These are phyloP conservation scores for Plasmodium falciparum DNA, from an alignment of 169 alveolate genomes.

Conservation along the genomic window DNA sequence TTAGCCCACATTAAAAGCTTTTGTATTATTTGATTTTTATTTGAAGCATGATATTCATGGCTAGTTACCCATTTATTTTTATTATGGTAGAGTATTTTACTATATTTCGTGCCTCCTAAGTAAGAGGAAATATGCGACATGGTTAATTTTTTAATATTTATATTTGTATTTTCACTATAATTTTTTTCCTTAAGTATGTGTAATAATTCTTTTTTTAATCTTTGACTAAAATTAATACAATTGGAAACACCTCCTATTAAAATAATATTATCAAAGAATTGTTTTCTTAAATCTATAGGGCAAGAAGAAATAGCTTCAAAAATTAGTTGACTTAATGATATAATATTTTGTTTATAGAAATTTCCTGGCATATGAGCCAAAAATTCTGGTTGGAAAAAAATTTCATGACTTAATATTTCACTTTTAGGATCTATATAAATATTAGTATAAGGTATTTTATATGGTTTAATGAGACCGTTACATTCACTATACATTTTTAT, in stretches of 20 bases:
- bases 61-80: slow-evolving; percentile 69
- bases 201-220: slow-evolving; percentile 55
- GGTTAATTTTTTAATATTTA: slow-evolving; percentile 28
- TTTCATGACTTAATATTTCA: slow-evolving; percentile 76
- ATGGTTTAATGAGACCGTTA: slow-evolving; percentile 64
- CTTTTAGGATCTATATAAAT: slow-evolving; percentile 75
- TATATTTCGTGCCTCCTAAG: slow-evolving; percentile 67
- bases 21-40: slow-evolving; percentile 51
- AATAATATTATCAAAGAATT: slow-evolving; percentile 41
- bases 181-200: slow-evolving; percentile 37
- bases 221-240: slow-evolving; percentile 54
- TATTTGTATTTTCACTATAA: slow-evolving; percentile 59
- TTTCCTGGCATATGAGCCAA: slow-evolving; percentile 76
- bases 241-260: slow-evolving; percentile 75
- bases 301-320: slow-evolving; percentile 71
- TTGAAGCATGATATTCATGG: slow-evolving; percentile 28
- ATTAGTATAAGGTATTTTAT: slow-evolving; percentile 73
- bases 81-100: slow-evolving; percentile 47
- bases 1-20: slow-evolving; percentile 64
- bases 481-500: slow-evolving; percentile 69
- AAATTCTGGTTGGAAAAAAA: slow-evolving; percentile 76
- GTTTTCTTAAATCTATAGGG: slow-evolving; percentile 74
- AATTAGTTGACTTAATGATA: slow-evolving; percentile 55
- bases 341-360: slow-evolving; percentile 65
- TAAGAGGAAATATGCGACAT: slow-evolving; percentile 74